A percentile compares a stretch with the other conserved stretches of the same genome.
These are phyloP conservation scores for Aspergillus tamarii DNA, from an alignment of 2,329 filamentous ascomycete genomes.

Conservation along the genomic window DNA sequence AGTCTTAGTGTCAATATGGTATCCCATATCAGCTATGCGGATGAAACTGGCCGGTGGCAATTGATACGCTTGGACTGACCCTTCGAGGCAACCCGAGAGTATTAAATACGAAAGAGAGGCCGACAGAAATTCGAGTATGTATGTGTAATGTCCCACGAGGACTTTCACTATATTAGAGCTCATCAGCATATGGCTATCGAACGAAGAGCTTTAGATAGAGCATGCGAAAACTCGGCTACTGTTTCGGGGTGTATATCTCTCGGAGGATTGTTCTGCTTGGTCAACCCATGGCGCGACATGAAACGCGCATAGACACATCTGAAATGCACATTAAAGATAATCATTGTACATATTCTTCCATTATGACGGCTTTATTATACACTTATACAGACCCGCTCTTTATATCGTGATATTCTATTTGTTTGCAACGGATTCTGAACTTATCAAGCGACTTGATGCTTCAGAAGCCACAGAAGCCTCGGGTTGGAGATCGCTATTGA, in stretches of 20 bases:
- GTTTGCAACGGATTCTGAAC: slow-evolving; percentile 50
- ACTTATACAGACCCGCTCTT: slow-evolving; percentile 30
- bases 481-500: slow-evolving; percentile 46
- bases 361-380: not conserved
- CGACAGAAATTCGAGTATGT: no score
- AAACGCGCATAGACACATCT: not conserved
- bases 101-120: no score
- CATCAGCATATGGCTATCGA: not conserved
- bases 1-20: no score
- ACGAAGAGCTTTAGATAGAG: not conserved
- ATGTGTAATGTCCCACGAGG: no score
- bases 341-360: not conserved
- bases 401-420: slow-evolving; percentile 43
- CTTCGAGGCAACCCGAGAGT: no score
- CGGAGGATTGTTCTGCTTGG: not conserved
- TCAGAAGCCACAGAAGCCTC: slow-evolving; percentile 33
- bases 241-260: not conserved
- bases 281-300: not conserved
- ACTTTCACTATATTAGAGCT: no score
- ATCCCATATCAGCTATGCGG: no score
- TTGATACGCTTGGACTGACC: no score
- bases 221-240: not conserved
- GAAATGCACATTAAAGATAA: not conserved
- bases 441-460: slow-evolving; percentile 46
- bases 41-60: no score